A percentile compares a stretch with the other conserved stretches of the same genome.
phyloP scores from a whole-genome alignment of 805 yeast species.

The Danielozyma ontarioensis region DNA sequence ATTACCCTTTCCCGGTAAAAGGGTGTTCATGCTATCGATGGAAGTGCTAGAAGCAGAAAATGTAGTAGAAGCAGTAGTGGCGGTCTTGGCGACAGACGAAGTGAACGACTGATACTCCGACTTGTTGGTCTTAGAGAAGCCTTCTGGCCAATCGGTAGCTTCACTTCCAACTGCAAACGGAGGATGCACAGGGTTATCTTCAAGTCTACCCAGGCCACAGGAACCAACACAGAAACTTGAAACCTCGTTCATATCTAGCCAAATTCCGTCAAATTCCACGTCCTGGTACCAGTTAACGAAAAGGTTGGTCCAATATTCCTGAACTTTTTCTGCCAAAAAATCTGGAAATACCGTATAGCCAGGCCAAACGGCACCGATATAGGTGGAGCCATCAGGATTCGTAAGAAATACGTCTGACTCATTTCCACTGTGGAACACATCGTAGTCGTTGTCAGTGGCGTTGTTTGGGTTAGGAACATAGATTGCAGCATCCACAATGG shows the following conservation, averaged over 20 bases:
- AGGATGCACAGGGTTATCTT: constrained; percentile 14
- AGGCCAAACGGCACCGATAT: constrained; percentile 28
- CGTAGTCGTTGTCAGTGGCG: constrained; percentile 12
- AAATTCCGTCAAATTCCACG: constrained; percentile 16
- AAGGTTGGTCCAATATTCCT: constrained; percentile 16
- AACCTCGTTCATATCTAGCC: constrained; percentile 23
- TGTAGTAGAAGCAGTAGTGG: constrained; percentile 3
- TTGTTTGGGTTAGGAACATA: constrained; percentile 19
- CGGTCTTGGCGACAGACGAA: constrained; percentile 6
- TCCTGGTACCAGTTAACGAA: constrained; percentile 15
- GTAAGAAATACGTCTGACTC: constrained; percentile 14
- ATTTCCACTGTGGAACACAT: constrained; percentile 12
- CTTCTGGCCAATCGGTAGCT: constrained; percentile 9
- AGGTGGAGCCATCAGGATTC: constrained; percentile 21
- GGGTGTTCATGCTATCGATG: constrained; percentile 10
- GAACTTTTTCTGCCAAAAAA: constrained; percentile 15
- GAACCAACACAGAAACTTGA: constrained; percentile 27
- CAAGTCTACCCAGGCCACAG: constrained; percentile 15
- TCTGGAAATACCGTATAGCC: constrained; percentile 27
- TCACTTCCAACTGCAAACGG: constrained; percentile 11
- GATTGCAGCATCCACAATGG: constrained; percentile 22
- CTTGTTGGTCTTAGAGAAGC: constrained; percentile 12
- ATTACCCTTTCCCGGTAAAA: constrained; percentile 21
- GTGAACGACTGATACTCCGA: constrained; percentile 10
- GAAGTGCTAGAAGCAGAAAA: constrained; percentile 7